These are phyloP conservation scores for Jatropha podagrica DNA, from an alignment of 441 rosid species.

Conservation along the genomic window DNA sequence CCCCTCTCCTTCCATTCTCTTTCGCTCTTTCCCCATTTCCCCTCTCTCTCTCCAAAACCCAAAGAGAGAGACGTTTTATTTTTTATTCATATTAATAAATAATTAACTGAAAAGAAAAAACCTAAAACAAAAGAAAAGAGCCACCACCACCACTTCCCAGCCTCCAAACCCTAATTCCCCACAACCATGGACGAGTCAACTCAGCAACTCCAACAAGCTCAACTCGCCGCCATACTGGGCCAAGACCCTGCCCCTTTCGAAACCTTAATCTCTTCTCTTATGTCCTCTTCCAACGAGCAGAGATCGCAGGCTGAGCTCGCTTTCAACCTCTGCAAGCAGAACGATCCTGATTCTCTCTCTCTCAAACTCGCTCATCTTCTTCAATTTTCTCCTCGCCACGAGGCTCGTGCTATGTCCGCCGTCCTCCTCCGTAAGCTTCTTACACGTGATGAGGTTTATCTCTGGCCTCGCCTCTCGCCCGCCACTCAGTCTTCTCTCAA, in stretches of 20 bases:
- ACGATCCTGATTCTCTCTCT: conserved; percentile 79
- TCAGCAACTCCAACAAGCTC: conserved; percentile 82
- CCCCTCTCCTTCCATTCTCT: background rate
- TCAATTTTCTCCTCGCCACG: conserved; percentile 68
- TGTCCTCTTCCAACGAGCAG: conserved; percentile 93
- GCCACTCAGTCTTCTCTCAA: conserved; percentile 78
- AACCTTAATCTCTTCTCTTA: conserved; percentile 76
- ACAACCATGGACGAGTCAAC: conserved; percentile 65
- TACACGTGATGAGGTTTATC: conserved; percentile 82
- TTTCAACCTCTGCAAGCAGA: conserved; percentile 89
- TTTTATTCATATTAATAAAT: background rate
- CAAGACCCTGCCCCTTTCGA: conserved; percentile 84
- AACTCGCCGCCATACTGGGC: conserved; percentile 79
- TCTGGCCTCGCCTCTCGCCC: conserved; percentile 78
- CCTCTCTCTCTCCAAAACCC: background rate
- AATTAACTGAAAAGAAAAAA: background rate
- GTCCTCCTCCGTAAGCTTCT: conserved; percentile 92
- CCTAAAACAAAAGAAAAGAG: background rate
- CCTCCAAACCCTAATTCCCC: conserved; percentile 24
- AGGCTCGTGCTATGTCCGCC: conserved; percentile 91
- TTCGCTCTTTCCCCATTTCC: background rate
- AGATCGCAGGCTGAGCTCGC: conserved; percentile 89
- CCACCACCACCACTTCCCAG: background rate
- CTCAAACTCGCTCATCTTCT: conserved; percentile 85
- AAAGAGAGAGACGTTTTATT: conserved; percentile 6